Evolutionary conservation across 2,329 filamentous ascomycete species (phyloP).

Genomic region (Claviceps sp.): DNA sequence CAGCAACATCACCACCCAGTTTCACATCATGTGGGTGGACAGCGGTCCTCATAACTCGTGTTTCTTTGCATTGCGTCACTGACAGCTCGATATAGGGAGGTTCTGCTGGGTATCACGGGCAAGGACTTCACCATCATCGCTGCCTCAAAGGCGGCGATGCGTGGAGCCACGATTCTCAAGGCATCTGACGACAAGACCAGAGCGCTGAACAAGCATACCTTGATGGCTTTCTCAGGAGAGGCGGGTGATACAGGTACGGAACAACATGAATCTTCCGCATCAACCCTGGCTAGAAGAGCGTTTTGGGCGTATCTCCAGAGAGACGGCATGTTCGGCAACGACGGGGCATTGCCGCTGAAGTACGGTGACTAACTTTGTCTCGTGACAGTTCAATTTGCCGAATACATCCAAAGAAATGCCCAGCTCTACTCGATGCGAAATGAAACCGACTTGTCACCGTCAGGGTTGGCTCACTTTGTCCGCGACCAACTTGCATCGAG

Average conservation of each 20-base stretch:
- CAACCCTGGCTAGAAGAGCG: not conserved
- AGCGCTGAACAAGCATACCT: slow-evolving; percentile 78
- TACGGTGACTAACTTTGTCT: slow-evolving; percentile 11
- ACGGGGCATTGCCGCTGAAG: not conserved
- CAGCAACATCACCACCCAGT: not conserved
- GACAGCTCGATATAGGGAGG: slow-evolving; percentile 56
- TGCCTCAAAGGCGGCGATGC: slow-evolving; percentile 95
- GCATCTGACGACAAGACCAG: slow-evolving; percentile 93
- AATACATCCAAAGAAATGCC: slow-evolving; percentile 97
- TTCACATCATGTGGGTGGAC: slow-evolving; percentile 5
- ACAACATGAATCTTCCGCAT: not conserved
- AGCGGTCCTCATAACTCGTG: not conserved
- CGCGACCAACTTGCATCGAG: slow-evolving; percentile 85
- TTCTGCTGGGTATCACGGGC: slow-evolving; percentile 93
- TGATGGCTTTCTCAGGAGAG: slow-evolving; percentile 93
- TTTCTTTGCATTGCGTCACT: not conserved
- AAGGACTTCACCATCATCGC: slow-evolving; percentile 98
- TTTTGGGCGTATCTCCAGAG: not conserved
- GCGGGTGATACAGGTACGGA: slow-evolving; percentile 78
- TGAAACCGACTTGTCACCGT: slow-evolving; percentile 78
- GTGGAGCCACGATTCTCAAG: slow-evolving; percentile 92
- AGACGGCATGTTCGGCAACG: not conserved
- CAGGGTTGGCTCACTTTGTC: slow-evolving; percentile 83
- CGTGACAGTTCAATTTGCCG: slow-evolving; percentile 84
- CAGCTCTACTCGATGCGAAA: slow-evolving; percentile 99